Base-by-base conservation (phyloP, 2,329 filamentous ascomycete genomes). In the Tolypocladium endophyticum region DNA sequence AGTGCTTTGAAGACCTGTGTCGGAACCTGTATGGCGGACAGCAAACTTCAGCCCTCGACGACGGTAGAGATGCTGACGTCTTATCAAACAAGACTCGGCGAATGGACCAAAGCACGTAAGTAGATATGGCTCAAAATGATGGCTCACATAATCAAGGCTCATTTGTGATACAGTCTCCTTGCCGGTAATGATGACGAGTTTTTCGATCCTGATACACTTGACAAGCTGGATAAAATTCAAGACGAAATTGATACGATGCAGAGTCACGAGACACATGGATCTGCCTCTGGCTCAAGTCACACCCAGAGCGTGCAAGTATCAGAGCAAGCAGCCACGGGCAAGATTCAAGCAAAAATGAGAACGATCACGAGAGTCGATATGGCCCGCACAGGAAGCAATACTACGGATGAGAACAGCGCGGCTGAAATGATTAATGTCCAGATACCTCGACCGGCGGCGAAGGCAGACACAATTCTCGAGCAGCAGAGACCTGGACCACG, bases 1-100 rank as follows among this genome's bases (percentile, higher is more conserved):
- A 73, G n/a, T 70, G 76, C 23, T 84, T 85, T 56, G 74, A 76
- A 39, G 63, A 63, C 1, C 67, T 83, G 23, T 81, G 79, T 28
- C 64, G 68, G 36, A 68, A 71, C 7, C 61, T 76, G 9, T 82
- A 84, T 58, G 57, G 47, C 14, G 33, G 23, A 35, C 30, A 59
- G 35, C 45, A 61, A 20, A 43, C 36, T 3, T 55, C 25, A 45
- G 38, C 33, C 58, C 56, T n/a, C n/a, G 30, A 54, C 20, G 20
- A 36, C 4, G 7, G 5, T 23, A 6, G 20, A 16, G 20, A 7
- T 14, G 50, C 8, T 12, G n/a, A 35, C 20, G 20, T 36, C 20
- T 14, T 23, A 6, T 54, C 28, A 18, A 16, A n/a, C 11, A 23
- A 35, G 11, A 11, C 30, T 54, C 30, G 50, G 5, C 30, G 20